phyloP scores from a whole-genome alignment of 2,329 filamentous ascomycete genomes.

The Fusarium coicis region DNA sequence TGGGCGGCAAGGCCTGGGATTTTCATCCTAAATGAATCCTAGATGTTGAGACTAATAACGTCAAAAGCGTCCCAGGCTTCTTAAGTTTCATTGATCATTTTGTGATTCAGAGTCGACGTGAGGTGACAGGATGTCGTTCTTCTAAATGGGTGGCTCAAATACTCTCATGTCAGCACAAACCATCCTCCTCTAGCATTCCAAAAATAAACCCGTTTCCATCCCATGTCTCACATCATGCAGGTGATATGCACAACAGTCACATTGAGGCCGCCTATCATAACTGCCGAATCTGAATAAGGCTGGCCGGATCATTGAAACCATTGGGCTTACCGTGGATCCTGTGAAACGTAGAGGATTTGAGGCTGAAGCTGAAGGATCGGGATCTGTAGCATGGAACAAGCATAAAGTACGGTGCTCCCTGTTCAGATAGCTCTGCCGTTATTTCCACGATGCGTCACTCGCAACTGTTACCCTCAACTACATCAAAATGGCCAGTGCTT shows the following conservation, averaged over 20 bases:
- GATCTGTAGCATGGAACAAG: not conserved
- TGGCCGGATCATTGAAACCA: not conserved
- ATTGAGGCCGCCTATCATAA: not conserved
- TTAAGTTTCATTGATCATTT: too few species aligned
- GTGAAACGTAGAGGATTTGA: not conserved
- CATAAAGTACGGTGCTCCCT: not conserved
- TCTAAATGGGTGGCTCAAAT: accelerated
- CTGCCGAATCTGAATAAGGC: not conserved
- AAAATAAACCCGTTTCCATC: not conserved
- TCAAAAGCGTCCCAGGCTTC: too few species aligned
- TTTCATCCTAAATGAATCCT: not conserved
- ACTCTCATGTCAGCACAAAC: not conserved
- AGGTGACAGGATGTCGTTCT: not conserved
- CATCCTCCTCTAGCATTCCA: not conserved
- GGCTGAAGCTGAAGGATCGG: not conserved
- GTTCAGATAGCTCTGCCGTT: too few species aligned
- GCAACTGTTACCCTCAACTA: not conserved
- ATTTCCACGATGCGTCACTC: not conserved
- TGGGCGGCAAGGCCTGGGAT: not conserved
- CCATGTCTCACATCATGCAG: not conserved
- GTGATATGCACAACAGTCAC: not conserved
- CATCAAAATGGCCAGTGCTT: too few species aligned
- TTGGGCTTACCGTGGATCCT: accelerated
- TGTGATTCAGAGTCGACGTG: not conserved
- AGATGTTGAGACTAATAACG: too few species aligned